Conservation (phyloP, 768 basidiomycete species). For the Amanita molliuscula region DNA sequence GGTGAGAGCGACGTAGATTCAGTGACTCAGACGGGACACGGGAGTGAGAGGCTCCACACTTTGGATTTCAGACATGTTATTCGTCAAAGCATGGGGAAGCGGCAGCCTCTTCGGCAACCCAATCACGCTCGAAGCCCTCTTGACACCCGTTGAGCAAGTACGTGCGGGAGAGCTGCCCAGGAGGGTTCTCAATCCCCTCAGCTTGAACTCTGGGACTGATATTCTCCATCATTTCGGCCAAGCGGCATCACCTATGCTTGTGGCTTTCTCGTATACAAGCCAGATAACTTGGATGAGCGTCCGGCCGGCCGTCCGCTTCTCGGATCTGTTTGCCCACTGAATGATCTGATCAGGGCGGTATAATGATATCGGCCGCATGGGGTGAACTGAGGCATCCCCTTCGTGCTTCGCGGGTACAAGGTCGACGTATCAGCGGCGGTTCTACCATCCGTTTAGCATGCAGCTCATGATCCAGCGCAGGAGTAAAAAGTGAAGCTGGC, state of each 20-base stretch:
- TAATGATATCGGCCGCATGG: no score
- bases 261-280: slow-evolving; percentile 95
- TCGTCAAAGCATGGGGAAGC: no score
- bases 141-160: slow-evolving; percentile 95
- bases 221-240: slow-evolving; percentile 98
- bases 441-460: no score
- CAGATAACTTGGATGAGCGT: slow-evolving; percentile 95
- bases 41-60: no score
- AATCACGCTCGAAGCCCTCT: slow-evolving; percentile 95
- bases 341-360: slow-evolving; percentile 93
- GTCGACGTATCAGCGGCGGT: no score
- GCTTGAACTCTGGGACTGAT: slow-evolving; percentile 85
- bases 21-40: no score
- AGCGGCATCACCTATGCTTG: slow-evolving; percentile 86
- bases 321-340: slow-evolving; percentile 87
- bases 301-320: slow-evolving; percentile 85
- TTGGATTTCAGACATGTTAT: no score
- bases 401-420: no score
- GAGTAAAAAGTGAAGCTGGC: no score
- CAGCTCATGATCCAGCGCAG: no score
- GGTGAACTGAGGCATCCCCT: no score
- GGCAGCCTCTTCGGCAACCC: slow-evolving; percentile 81
- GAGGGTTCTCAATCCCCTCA: slow-evolving; percentile 69
- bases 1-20: no score
- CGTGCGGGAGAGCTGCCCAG: slow-evolving; percentile 88